Percentiles rank a stretch among this genome's conserved stretches.
Conservation (phyloP, 257 asterid species). For the Solanum dulcamara region DNA sequence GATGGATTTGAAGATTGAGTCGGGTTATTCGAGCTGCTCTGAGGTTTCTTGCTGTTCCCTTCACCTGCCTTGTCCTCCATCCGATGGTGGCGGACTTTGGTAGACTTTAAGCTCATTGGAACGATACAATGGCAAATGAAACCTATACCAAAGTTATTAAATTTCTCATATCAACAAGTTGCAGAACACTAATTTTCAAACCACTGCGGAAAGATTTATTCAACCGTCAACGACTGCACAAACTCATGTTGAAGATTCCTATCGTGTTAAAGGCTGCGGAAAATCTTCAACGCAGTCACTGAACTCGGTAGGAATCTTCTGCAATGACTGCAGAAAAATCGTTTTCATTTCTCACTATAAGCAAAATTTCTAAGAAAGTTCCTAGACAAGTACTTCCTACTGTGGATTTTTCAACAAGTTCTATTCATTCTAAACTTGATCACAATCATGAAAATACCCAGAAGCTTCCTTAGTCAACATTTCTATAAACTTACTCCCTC, state of each 20-base stretch:
- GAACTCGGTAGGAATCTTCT: not conserved
- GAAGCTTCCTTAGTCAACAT: not conserved
- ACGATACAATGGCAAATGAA: constrained; percentile 34
- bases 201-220: not conserved
- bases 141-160: not conserved
- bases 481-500: not conserved
- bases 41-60: constrained; percentile 38
- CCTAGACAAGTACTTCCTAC: no score
- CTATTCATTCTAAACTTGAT: not conserved
- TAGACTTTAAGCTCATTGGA: constrained; percentile 50
- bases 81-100: constrained; percentile 41
- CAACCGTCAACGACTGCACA: not conserved
- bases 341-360: not conserved
- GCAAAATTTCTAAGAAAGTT: no score
- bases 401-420: not conserved
- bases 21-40: constrained; percentile 27
- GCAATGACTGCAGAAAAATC: not conserved
- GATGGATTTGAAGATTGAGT: constrained; percentile 28
- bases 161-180: not conserved
- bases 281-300: not conserved
- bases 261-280: not conserved
- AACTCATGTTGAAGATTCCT: not conserved
- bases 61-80: constrained; percentile 44
- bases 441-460: not conserved
- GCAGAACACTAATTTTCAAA: not conserved